phyloP scores from a whole-genome alignment of 352 stramenopile genomes.

The Halophytophthora batemanensis region DNA sequence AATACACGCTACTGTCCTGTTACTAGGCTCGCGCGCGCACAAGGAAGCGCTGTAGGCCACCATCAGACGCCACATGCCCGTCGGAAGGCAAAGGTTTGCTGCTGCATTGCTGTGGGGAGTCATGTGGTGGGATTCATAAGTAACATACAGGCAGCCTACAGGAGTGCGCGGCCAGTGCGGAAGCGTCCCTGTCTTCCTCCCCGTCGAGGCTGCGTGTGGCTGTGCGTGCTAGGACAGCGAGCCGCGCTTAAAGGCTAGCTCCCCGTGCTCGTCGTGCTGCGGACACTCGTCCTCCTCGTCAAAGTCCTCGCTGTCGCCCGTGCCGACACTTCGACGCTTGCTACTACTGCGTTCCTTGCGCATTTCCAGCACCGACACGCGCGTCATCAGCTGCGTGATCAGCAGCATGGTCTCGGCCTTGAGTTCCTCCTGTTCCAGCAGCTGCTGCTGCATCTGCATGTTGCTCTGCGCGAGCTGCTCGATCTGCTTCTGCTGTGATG shows the following conservation, averaged over 20 bases:
- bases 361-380: slow-evolving; percentile 74
- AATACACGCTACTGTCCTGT: no score
- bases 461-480: slow-evolving; percentile 72
- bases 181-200: no score
- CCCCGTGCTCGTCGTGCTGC: slow-evolving; percentile 22
- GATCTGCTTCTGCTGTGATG: slow-evolving; percentile 65
- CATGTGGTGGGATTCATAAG: neutral
- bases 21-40: no score
- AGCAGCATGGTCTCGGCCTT: slow-evolving; percentile 84
- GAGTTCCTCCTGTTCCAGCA: slow-evolving; percentile 76
- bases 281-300: slow-evolving; percentile 26
- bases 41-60: no score
- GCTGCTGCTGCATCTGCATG: slow-evolving; percentile 76
- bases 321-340: slow-evolving; percentile 26
- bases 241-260: slow-evolving; percentile 1
- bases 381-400: slow-evolving; percentile 84
- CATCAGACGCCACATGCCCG: no score
- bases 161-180: neutral
- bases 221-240: no score
- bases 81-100: no score
- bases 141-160: neutral
- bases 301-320: slow-evolving; percentile 23
- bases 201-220: no score
- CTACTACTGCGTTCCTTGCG: slow-evolving; percentile 35
- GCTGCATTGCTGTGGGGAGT: no score